Evolutionary conservation across 169 alveolate species (phyloP).

Genomic region (Eimeria acervulina): DNA sequence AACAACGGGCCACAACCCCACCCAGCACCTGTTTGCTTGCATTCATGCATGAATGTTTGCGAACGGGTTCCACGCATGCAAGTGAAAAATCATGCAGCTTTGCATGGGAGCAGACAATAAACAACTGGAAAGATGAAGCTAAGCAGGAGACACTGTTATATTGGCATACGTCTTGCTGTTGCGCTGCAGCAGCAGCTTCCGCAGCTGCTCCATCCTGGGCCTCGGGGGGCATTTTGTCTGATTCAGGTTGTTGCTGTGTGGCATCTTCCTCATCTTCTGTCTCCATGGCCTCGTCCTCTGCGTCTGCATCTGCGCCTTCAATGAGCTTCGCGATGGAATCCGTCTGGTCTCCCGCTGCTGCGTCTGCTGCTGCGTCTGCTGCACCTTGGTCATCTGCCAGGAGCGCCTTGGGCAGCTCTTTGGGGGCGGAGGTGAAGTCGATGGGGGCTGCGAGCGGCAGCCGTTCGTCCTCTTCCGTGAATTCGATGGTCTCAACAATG

Average conservation of each 20-base stretch:
- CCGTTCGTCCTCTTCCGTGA: slow-evolving; percentile 86
- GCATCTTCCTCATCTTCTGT: slow-evolving; percentile 78
- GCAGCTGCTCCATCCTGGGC: background rate
- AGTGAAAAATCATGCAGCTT: background rate
- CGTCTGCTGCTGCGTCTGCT: slow-evolving; percentile 26
- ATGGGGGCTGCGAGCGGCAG: slow-evolving; percentile 84
- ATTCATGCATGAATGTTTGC: background rate
- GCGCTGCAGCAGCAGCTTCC: background rate
- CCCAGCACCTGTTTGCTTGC: background rate
- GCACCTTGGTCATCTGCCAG: slow-evolving; percentile 24
- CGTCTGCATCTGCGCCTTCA: slow-evolving; percentile 81
- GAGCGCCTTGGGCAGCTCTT: slow-evolving; percentile 72
- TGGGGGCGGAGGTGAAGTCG: slow-evolving; percentile 70
- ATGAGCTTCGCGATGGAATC: slow-evolving; percentile 77
- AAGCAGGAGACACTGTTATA: background rate
- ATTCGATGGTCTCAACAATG: slow-evolving; percentile 94
- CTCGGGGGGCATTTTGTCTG: background rate
- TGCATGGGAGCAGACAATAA: background rate
- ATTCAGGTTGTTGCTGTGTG: slow-evolving; percentile 6
- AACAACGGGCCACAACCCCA: background rate
- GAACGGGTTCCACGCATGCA: background rate
- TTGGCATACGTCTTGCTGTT: slow-evolving; percentile 55
- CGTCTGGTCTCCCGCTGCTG: slow-evolving; percentile 18
- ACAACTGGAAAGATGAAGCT: background rate
- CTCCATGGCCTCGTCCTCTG: slow-evolving; percentile 83